Evolutionary conservation across 768 basidiomycete genomes (phyloP).

Genomic region (Lactarius evosmus): DNA sequence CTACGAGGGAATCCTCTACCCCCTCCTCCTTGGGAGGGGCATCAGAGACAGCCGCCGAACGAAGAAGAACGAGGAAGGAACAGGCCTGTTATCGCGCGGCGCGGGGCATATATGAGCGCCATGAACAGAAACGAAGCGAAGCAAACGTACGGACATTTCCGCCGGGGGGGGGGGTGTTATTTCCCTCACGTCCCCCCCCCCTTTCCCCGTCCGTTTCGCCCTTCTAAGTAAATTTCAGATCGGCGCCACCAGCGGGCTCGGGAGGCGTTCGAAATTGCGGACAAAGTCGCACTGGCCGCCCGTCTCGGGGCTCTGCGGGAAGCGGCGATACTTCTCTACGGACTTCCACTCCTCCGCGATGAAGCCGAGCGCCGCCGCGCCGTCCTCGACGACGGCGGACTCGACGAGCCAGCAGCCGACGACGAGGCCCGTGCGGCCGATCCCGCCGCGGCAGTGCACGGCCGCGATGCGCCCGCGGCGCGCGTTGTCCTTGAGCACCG

Average conservation of each 20-base stretch:
- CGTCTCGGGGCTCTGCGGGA: slow-evolving; percentile 76
- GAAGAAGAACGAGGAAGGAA: neutral
- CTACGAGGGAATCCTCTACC: neutral
- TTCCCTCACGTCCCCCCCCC: neutral
- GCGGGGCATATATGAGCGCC: neutral
- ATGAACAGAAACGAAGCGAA: neutral
- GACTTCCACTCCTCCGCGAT: slow-evolving; percentile 69
- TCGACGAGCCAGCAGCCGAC: slow-evolving; percentile 78
- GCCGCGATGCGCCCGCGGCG: slow-evolving; percentile 57
- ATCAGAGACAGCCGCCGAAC: slow-evolving; percentile 8
- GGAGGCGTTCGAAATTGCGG: slow-evolving; percentile 44
- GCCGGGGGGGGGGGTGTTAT: too few species aligned
- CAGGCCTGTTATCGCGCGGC: slow-evolving; percentile 3
- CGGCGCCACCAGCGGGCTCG: neutral
- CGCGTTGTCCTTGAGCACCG: slow-evolving; percentile 58
- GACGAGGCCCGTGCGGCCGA: slow-evolving; percentile 62
- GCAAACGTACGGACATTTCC: neutral
- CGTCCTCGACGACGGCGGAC: slow-evolving; percentile 56
- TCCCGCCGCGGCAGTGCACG: slow-evolving; percentile 78
- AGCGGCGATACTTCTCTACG: slow-evolving; percentile 74
- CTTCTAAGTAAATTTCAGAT: neutral
- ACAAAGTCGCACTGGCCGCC: slow-evolving; percentile 78
- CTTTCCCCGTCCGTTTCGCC: neutral
- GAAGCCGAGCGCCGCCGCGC: slow-evolving; percentile 59
- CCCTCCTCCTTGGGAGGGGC: slow-evolving; percentile 4